phyloP scores from a whole-genome alignment of 805 yeast genomes.

The Kluyveromyces wickerhamii region DNA sequence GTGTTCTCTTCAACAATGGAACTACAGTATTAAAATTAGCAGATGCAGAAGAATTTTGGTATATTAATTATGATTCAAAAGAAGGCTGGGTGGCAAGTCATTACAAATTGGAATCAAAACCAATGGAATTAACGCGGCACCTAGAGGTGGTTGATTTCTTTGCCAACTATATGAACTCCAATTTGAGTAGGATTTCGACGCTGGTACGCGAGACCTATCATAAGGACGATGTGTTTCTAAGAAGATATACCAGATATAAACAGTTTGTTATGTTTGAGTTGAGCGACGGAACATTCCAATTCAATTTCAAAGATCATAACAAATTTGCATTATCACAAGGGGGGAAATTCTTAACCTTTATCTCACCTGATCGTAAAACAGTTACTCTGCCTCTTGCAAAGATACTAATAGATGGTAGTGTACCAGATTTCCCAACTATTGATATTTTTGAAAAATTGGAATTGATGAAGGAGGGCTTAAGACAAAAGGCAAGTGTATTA shows the following conservation, averaged over 20 bases:
- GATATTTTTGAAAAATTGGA: slow-evolving; percentile 39
- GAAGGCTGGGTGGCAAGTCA: slow-evolving; percentile 50
- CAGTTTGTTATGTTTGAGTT: slow-evolving; percentile 86
- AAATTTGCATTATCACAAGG: slow-evolving; percentile 72
- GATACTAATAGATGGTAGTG: slow-evolving; percentile 39
- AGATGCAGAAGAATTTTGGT: slow-evolving; percentile 58
- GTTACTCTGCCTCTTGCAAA: slow-evolving; percentile 53
- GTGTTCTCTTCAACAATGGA: slow-evolving; percentile 81
- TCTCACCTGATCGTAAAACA: slow-evolving; percentile 67
- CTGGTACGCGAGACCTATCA: slow-evolving; percentile 44
- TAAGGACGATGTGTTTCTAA: slow-evolving; percentile 63
- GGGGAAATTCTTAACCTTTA: slow-evolving; percentile 72
- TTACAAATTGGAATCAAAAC: slow-evolving; percentile 35
- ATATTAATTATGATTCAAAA: slow-evolving; percentile 41
- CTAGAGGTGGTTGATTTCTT: slow-evolving; percentile 83
- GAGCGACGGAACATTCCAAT: slow-evolving; percentile 88
- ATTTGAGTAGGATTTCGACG: slow-evolving; percentile 67
- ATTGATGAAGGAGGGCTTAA: slow-evolving; percentile 60
- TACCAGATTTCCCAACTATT: slow-evolving; percentile 41
- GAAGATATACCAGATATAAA: slow-evolving; percentile 73
- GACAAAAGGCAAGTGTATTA: slow-evolving; percentile 28
- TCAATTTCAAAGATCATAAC: slow-evolving; percentile 92
- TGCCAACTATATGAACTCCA: slow-evolving; percentile 85
- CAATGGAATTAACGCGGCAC: slow-evolving; percentile 52
- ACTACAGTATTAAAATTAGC: slow-evolving; percentile 69